These are phyloP conservation scores for Plasmopara muralis DNA, from an alignment of 352 stramenopile species.

Conservation along the genomic window DNA sequence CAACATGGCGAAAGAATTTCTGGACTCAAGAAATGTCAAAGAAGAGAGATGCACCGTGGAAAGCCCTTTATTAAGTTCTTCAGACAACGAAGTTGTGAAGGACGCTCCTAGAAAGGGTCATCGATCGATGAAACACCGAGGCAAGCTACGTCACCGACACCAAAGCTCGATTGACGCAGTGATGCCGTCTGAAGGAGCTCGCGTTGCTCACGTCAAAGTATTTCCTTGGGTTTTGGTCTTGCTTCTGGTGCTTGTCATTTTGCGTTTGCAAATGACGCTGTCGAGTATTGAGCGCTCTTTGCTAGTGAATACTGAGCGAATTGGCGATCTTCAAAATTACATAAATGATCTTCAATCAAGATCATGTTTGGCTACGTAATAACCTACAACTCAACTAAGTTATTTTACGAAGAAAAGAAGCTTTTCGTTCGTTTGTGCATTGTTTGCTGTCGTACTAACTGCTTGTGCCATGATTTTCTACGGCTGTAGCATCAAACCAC, in stretches of 20 bases:
- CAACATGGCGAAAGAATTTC: conserved; percentile 47
- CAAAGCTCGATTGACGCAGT: conserved; percentile 10
- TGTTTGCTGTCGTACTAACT: too few species aligned
- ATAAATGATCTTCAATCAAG: conserved; percentile 14
- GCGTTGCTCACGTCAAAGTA: conserved; percentile 31
- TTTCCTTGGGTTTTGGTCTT: conserved; percentile 68
- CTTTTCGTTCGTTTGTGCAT: too few species aligned
- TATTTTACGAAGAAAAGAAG: not conserved
- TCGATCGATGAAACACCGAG: conserved; percentile 12
- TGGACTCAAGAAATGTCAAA: conserved; percentile 17
- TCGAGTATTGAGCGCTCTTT: conserved; percentile 55
- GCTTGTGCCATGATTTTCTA: not conserved
- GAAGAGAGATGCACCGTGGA: conserved; percentile 4
- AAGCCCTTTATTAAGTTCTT: conserved; percentile 15
- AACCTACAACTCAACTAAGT: not conserved
- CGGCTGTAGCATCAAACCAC: conserved; percentile 26
- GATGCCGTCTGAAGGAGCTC: conserved; percentile 6
- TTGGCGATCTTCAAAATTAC: conserved; percentile 30
- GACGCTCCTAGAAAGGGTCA: conserved; percentile 13
- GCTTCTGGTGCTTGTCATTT: conserved; percentile 48
- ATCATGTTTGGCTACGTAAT: conserved; percentile 19
- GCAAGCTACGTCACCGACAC: conserved; percentile 15
- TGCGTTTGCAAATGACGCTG: conserved; percentile 51
- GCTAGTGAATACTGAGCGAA: conserved; percentile 30
- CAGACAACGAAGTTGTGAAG: conserved; percentile 10